phyloP scores from a whole-genome alignment of 2,329 filamentous ascomycete species.

The Xylaria sp. region DNA sequence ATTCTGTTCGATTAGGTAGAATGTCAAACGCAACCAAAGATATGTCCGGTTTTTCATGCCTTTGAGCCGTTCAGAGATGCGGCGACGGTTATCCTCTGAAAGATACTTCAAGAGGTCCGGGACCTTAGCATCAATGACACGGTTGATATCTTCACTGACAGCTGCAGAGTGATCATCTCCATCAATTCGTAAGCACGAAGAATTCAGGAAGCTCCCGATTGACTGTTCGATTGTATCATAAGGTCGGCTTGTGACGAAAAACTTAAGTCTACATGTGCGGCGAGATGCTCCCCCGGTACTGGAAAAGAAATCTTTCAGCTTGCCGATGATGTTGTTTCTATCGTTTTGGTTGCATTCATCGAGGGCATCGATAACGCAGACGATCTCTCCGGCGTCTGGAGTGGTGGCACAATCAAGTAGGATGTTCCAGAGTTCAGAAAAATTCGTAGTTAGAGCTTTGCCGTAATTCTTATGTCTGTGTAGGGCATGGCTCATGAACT shows the following conservation, averaged over 20 bases:
- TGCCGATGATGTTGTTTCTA: not conserved
- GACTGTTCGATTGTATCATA: constrained; percentile 10
- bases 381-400: constrained; percentile 8
- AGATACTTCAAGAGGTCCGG: not conserved
- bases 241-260: constrained; percentile 20
- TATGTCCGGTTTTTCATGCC: constrained; percentile 24
- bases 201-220: not conserved
- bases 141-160: constrained; percentile 14
- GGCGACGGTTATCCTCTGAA: not conserved
- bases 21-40: constrained; percentile 20
- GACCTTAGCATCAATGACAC: constrained; percentile 19
- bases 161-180: constrained; percentile 10
- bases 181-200: constrained; percentile 7
- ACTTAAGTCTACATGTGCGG: constrained; percentile 10
- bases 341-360: constrained; percentile 15
- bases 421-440: constrained; percentile 17
- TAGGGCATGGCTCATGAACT: constrained; percentile 5
- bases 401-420: constrained; percentile 5
- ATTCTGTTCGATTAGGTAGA: constrained; percentile 4
- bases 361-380: constrained; percentile 21
- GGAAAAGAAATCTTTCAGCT: constrained; percentile 2
- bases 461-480: not conserved
- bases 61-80: constrained; percentile 3
- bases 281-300: not conserved
- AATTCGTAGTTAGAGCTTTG: constrained; percentile 1